phyloP scores from a whole-genome alignment of 2,329 filamentous ascomycete genomes.

The Fusarium armeniacum region DNA sequence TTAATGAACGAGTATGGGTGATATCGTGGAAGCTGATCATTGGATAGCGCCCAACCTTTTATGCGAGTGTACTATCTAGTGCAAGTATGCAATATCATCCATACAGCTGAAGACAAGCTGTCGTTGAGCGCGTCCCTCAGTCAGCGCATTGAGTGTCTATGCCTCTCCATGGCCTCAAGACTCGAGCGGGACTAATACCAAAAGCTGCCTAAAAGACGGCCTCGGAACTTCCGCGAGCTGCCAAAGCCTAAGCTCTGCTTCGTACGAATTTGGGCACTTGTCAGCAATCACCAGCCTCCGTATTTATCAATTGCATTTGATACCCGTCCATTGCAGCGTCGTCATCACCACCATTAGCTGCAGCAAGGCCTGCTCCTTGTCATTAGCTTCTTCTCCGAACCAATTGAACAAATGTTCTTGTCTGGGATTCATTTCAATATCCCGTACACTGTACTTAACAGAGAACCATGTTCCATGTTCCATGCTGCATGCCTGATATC shows the following conservation, averaged over 20 bases:
- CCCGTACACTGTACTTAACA: background rate
- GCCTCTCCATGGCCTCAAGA: slow-evolving; percentile 38
- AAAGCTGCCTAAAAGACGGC: slow-evolving; percentile 22
- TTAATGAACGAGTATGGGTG: slow-evolving; percentile 41
- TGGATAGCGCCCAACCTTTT: slow-evolving; percentile 43
- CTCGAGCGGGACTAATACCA: slow-evolving; percentile 20
- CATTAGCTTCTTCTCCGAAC: slow-evolving; percentile 17
- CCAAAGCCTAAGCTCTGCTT: slow-evolving; percentile 30
- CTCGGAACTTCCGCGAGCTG: slow-evolving; percentile 37
- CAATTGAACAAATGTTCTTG: slow-evolving; percentile 36
- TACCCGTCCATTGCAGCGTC: slow-evolving; percentile 11
- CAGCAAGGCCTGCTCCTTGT: slow-evolving; percentile 31
- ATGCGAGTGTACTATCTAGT: slow-evolving; percentile 50
- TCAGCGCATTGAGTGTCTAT: slow-evolving; percentile 33
- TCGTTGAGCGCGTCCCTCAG: slow-evolving; percentile 20
- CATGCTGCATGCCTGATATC: slow-evolving; percentile 22
- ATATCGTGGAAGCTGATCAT: slow-evolving; percentile 54
- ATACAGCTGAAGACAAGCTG: slow-evolving; percentile 32
- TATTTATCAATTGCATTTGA: slow-evolving; percentile 27
- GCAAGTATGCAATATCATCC: slow-evolving; percentile 39
- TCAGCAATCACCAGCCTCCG: slow-evolving; percentile 31
- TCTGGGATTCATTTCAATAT: slow-evolving; percentile 12
- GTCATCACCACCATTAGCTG: slow-evolving; percentile 28
- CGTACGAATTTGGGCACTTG: slow-evolving; percentile 18
- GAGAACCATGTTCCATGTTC: slow-evolving; percentile 11